Base-by-base conservation (phyloP, 352 stramenopile genomes). In the Pythium aphanidermatum region DNA sequence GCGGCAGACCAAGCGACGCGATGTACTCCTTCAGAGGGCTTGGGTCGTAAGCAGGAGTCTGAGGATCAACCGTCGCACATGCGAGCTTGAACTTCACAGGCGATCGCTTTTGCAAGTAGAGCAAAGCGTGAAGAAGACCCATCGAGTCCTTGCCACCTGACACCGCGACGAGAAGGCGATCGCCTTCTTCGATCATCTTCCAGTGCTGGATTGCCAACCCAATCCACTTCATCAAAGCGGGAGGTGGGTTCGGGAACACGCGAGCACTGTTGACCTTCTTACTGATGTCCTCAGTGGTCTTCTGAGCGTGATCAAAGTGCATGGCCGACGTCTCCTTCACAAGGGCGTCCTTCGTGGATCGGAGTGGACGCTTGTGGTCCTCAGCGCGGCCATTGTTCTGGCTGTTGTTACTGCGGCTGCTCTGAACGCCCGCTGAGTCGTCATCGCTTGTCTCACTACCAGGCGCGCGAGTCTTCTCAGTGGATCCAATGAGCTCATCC, bases 101-200 rank as follows among this genome's bases (percentile, higher is more conserved):
- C 20, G 90, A 61, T 28, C 86, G 83, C 41, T 85, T 82, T 48
- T 98, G 77, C 33, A 97, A 73, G 52, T 95, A 69, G 5, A 98
- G 62, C 16, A 98, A 65, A 38, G 92, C 82, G 62, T 98, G 95
- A 23, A 98, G 65, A 36, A 98, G 67, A 29, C 64, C 83, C n/a
- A 98, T 60, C 24, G 85, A 97, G 64, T 98, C 95, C 69, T 98
- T 98, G 21, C 95, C 95, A 29, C 95, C 95, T 6, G 83, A 97
- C 1, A 98, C 55, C 3, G 86, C 95, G 13, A 98, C 60, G n/a
- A 97, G 60, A 19, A 98, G 67, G 5, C 83, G 63, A 70, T 98
- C 94, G n/a, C 93, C 93, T 31, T 96, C 79, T 45, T 96, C 43
- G 29, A 98, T 90, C 88, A 98, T 97, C 39, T 90, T 59, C 76